Percentiles rank a stretch among this genome's conserved stretches.
These are phyloP conservation scores for Vigna angularis DNA, from an alignment of 306 rosid genomes.

Conservation along the genomic window DNA sequence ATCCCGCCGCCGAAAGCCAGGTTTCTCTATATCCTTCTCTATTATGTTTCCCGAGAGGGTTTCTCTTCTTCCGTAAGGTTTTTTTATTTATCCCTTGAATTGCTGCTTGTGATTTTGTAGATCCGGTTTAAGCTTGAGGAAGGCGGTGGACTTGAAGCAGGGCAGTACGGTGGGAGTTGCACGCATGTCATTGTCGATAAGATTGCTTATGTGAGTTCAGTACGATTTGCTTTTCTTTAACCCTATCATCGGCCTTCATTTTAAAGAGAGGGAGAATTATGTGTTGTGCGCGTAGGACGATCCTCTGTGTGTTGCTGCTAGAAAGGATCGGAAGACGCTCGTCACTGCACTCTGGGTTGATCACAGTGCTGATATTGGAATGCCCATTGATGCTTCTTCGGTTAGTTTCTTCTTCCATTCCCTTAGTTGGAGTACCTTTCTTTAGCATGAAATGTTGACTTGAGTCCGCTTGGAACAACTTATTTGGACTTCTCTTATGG, in stretches of 20 bases:
- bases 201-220: slow-evolving; percentile 58
- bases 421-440: not conserved
- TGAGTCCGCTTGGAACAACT: not conserved
- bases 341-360: slow-evolving; percentile 90
- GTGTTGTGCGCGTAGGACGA: slow-evolving; percentile 62
- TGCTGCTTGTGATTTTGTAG: slow-evolving; percentile 45
- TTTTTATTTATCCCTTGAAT: not conserved
- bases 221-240: not conserved
- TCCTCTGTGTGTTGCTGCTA: slow-evolving; percentile 79
- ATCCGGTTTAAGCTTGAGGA: slow-evolving; percentile 73
- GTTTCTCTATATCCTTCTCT: slow-evolving; percentile 43
- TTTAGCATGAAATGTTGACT: not conserved
- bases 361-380: slow-evolving; percentile 77
- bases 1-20: slow-evolving; percentile 57
- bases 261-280: not conserved
- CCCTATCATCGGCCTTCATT: not conserved
- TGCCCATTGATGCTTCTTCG: slow-evolving; percentile 62
- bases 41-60: not conserved
- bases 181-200: slow-evolving; percentile 82
- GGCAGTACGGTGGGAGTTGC: slow-evolving; percentile 63
- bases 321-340: slow-evolving; percentile 71
- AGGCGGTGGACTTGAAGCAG: slow-evolving; percentile 81
- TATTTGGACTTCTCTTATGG: not conserved
- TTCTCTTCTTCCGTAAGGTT: not conserved
- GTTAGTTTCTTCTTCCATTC: slow-evolving; percentile 55